Percentiles rank a stretch among this genome's conserved stretches.
These are phyloP conservation scores for Scenedesmus sp. DNA, from an alignment of 163 green algal species.

Conservation along the genomic window DNA sequence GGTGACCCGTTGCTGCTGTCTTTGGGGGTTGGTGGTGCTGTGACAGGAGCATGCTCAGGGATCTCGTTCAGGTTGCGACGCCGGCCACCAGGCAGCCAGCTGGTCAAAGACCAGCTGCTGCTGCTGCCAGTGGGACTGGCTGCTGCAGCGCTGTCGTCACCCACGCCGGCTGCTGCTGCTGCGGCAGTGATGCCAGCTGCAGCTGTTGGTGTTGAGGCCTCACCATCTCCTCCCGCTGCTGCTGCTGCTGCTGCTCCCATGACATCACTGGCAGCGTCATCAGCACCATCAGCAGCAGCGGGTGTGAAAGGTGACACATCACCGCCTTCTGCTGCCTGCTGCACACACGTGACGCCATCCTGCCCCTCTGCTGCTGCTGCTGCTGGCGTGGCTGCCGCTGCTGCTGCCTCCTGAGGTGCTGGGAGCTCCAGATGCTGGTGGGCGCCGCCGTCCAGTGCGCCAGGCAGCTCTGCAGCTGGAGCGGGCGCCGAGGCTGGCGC, in stretches of 20 bases:
- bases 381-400: neutral
- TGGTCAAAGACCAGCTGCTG: neutral
- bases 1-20: neutral
- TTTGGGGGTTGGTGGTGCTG: neutral
- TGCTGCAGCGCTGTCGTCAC: constrained; percentile 6
- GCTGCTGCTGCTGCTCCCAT: neutral
- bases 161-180: neutral
- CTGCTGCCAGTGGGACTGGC: neutral
- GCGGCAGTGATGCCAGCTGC: neutral
- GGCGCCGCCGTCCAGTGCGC: too few species aligned
- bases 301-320: neutral
- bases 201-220: too few species aligned
- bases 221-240: too few species aligned
- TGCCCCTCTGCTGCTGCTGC: neutral
- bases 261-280: neutral
- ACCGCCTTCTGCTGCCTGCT: neutral
- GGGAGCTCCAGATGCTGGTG: too few species aligned
- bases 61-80: neutral
- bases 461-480: too few species aligned
- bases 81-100: neutral
- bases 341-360: neutral
- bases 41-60: constrained; percentile 13
- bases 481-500: neutral
- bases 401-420: neutral
- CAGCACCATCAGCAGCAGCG: neutral